These are phyloP conservation scores for Penicillium sp. DNA, from an alignment of 2,329 filamentous ascomycete species.

Conservation along the genomic window DNA sequence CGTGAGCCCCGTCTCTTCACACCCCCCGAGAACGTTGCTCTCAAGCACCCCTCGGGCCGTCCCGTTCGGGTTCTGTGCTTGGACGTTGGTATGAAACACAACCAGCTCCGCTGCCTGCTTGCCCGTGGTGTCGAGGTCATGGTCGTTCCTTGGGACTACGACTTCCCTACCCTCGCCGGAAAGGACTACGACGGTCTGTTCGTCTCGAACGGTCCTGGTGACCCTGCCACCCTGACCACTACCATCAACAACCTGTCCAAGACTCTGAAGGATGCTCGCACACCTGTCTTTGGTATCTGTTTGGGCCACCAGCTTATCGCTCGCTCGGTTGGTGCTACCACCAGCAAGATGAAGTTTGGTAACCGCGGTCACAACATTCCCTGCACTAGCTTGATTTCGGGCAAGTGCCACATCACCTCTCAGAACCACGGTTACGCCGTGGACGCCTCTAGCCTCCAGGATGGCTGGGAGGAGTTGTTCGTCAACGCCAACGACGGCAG, in stretches of 20 bases:
- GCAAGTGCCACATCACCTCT: slow-evolving; percentile 97
- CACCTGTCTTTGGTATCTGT: slow-evolving; percentile 94
- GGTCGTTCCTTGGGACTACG: slow-evolving; percentile 94
- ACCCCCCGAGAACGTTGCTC: slow-evolving; percentile 65
- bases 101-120: slow-evolving; percentile 91
- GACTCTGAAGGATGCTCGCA: slow-evolving; percentile 74
- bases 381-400: slow-evolving; percentile 91
- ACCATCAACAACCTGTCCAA: slow-evolving; percentile 77
- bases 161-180: slow-evolving; percentile 73
- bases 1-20: slow-evolving; percentile 81
- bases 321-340: slow-evolving; percentile 78
- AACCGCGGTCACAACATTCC: slow-evolving; percentile 99
- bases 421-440: slow-evolving; percentile 98
- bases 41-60: slow-evolving; percentile 86
- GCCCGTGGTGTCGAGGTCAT: slow-evolving; percentile 89
- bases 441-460: slow-evolving; percentile 70
- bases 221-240: slow-evolving; percentile 76
- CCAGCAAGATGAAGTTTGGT: slow-evolving; percentile 97
- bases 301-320: slow-evolving; percentile 91
- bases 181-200: slow-evolving; percentile 95
- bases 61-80: slow-evolving; percentile 84
- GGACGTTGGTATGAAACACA: slow-evolving; percentile 97
- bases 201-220: slow-evolving; percentile 95
- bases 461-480: slow-evolving; percentile 89
- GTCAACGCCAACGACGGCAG: slow-evolving; percentile 97